Evolutionary conservation across 2,329 filamentous ascomycete genomes (phyloP).

Genomic region (Claviceps fusiformis): DNA sequence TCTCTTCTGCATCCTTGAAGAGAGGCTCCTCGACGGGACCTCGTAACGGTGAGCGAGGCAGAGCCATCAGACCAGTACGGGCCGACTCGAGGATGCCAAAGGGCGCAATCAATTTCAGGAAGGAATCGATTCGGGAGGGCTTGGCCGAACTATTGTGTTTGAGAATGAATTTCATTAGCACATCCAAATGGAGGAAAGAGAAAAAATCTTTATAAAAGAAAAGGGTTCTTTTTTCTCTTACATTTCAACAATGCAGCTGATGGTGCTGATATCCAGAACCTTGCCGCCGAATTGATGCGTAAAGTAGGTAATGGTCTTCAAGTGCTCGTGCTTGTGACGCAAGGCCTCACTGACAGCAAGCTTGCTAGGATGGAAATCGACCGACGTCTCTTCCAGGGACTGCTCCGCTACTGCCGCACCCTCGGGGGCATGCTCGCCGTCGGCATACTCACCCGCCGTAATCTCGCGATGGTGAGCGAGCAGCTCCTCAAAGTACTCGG

Average conservation of each 20-base stretch:
- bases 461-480: constrained; percentile 93
- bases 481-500: constrained; percentile 96
- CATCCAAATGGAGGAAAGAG: too few relatives aligned
- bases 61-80: constrained; percentile 89
- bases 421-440: constrained; percentile 30
- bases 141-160: constrained; percentile 60
- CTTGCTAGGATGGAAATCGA: constrained; percentile 82
- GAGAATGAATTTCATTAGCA: not conserved
- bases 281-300: constrained; percentile 97
- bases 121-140: constrained; percentile 85
- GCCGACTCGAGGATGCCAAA: constrained; percentile 96
- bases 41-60: constrained; percentile 81
- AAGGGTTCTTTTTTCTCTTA: constrained; percentile 34
- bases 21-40: constrained; percentile 55
- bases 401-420: constrained; percentile 18
- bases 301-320: constrained; percentile 91
- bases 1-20: constrained; percentile 78
- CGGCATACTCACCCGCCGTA: constrained; percentile 27
- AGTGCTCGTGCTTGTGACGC: constrained; percentile 92
- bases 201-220: too few relatives aligned
- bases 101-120: constrained; percentile 86
- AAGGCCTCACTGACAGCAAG: constrained; percentile 78
- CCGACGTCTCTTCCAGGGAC: constrained; percentile 32
- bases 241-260: constrained; percentile 97
- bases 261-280: constrained; percentile 93